Evolutionary conservation across 108 stramenopile species (phyloP), one percentile per base, ranked within the genome.

Genomic region (Conticribra guillardii): DNA sequence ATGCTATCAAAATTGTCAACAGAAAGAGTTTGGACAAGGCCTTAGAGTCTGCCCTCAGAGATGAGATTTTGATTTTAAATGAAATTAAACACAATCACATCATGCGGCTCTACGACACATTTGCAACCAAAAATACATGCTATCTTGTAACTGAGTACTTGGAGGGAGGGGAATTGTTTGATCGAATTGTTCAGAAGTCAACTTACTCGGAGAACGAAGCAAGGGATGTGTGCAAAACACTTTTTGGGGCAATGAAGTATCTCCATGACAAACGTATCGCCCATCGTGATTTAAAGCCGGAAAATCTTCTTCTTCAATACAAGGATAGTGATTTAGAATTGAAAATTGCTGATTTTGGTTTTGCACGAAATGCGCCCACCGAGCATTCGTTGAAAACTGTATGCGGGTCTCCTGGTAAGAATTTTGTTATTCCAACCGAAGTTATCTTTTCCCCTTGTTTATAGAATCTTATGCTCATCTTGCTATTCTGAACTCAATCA

Each of bases 251-350:
- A 1, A 78, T 99, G 54, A 55, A 70, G 16, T 93, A 95, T 71
- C 94, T 92, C 67, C 97, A 99, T 76, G 26, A 61, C 0, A 41
- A 85, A 27, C 79, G 85, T 49, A 84, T 96, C 51, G 95, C 85
- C 1, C 96, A 97, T 67, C 79, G 96, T 33, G 93, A 96, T 69
- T 82, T 96, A 65, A 94, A 96, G 65, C 96, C 96, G 9, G 96
- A 96, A 79, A 96, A 96, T 71, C 72, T 96, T 26, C 78, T 96
- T 19, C 76, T 96, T 24, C 65, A 67, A 60, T 59, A 34, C 50
- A 67, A 34, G 23, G 48, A 73, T 16, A 80, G 84, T 37, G 84
- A 89, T 57, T 80, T 85, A 19, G 48, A 54, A 1, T 78, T 93
- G 51, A 91, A 90, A 60, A 70, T 93, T 48, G 92, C 90, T 7